Evolutionary conservation across 2,329 filamentous ascomycete species (phyloP).

Genomic region (Chalara sp.): DNA sequence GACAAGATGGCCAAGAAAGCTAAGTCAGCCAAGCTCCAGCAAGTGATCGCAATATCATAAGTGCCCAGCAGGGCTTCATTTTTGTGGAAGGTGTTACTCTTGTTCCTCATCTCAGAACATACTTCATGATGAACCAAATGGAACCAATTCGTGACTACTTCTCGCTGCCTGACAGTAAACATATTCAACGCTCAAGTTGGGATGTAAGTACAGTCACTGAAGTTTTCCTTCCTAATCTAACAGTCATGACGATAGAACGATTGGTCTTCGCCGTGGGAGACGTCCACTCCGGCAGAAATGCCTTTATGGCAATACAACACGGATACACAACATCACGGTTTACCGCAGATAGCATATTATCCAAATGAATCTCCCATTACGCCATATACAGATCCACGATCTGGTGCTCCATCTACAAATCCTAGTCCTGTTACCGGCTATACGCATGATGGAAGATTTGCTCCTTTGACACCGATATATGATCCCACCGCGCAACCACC

Average conservation of each 20-base stretch:
- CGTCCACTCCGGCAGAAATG: neutral
- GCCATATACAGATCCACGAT: neutral
- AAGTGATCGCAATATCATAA: neutral
- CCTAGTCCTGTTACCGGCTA: neutral
- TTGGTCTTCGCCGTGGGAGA: neutral
- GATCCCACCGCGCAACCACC: neutral
- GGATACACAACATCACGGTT: neutral
- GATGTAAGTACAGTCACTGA: neutral
- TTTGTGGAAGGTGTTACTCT: neutral
- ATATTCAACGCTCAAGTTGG: neutral
- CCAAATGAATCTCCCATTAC: neutral
- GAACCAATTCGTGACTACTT: neutral
- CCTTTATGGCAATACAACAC: neutral
- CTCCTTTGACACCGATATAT: neutral
- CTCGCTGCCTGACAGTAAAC: neutral
- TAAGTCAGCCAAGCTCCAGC: neutral
- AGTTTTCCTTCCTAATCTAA: too few relatives aligned
- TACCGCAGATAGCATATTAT: neutral
- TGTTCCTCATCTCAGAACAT: neutral
- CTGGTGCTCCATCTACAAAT: neutral
- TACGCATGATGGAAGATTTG: neutral
- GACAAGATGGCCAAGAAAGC: neutral
- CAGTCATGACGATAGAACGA: neutral
- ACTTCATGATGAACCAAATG: neutral
- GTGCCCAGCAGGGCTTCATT: neutral